phyloP scores from a whole-genome alignment of 139 green algal species.

The Zygnema cylindricum region DNA sequence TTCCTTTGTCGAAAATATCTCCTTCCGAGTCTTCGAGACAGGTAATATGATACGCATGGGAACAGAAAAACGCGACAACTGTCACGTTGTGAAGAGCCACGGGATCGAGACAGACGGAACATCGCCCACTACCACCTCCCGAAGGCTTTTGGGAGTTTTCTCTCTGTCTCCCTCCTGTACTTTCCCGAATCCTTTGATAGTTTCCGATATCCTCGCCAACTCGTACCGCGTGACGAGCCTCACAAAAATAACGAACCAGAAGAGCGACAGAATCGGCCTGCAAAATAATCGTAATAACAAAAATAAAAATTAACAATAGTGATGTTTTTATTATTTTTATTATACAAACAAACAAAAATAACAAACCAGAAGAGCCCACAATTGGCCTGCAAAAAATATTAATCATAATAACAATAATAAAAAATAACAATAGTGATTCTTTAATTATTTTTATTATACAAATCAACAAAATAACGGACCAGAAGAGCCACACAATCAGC shows the following conservation, averaged over 20 bases:
- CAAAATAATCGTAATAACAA: no score
- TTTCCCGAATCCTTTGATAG: not conserved
- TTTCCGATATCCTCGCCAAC: conserved; percentile 24
- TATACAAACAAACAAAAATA: no score
- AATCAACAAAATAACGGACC: no score
- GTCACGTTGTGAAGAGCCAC: conserved; percentile 20
- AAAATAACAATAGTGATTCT: no score
- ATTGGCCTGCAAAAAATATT: no score
- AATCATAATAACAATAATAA: no score
- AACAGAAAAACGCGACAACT: conserved; percentile 61
- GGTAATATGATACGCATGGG: conserved; percentile 53
- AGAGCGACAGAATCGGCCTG: conserved; percentile 52
- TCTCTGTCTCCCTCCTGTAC: not conserved
- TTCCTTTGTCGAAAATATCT: not conserved
- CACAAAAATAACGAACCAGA: conserved; percentile 24
- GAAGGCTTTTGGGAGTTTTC: not conserved
- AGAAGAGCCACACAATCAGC: no score
- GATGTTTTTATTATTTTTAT: no score
- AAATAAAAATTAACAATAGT: no score
- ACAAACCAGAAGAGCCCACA: no score
- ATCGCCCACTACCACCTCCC: conserved; percentile 26
- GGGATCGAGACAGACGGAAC: conserved; percentile 58
- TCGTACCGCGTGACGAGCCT: conserved; percentile 50
- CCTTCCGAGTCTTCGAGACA: conserved; percentile 38
- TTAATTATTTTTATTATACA: no score